Evolutionary conservation across 805 yeast genomes (phyloP), one percentile per base, ranked within the genome.

Genomic region (Diddensiella santjacobensis): DNA sequence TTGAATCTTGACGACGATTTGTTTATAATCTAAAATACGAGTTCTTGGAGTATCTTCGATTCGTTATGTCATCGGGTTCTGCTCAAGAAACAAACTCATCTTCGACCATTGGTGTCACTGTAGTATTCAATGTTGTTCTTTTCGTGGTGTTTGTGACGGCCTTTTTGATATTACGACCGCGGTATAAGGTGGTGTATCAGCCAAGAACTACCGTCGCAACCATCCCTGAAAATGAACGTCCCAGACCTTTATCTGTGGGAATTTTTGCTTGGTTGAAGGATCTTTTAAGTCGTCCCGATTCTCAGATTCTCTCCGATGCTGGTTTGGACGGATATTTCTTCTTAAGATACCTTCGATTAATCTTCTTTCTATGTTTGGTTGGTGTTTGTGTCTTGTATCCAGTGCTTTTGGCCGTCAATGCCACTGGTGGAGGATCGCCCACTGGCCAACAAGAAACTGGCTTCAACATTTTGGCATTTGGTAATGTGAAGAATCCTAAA

Each of bases 261-360:
- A 73, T 83, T 1, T 66, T 81, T 62, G 70, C 75, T 26, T 90
- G 97, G 98, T 49, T 89, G 8, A 54, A 66, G 5, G 81, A 83
- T 4, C 62, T 91, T 23, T 58, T 86, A 43, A 68, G 75, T 42
- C 82, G 85, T 60, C 79, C 87, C 0, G 89, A 86, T 48, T 70
- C 84, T 42, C 86, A 86, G 60, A 73, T 90, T 47, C 79, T 91
- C 50, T 81, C 83, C 55, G 95, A 91, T 59, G 84, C 93, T 18
- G 98, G 97, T 15, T 64, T 91, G n/a, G 98, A 91, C 63, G 97
- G 96, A 3, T 91, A 87, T 70, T 83, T 93, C 62, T 91, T 90
- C 65, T 68, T 89, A 52, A 74, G 99, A 55, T 93, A 85, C 62
- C 65, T 93, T 23, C 73, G 78, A 43, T 59, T 84, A 31, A 70